These are phyloP conservation scores for Apophysomyces variabilis DNA, from an alignment of 371 early-diverging fungal genomes.

Conservation along the genomic window DNA sequence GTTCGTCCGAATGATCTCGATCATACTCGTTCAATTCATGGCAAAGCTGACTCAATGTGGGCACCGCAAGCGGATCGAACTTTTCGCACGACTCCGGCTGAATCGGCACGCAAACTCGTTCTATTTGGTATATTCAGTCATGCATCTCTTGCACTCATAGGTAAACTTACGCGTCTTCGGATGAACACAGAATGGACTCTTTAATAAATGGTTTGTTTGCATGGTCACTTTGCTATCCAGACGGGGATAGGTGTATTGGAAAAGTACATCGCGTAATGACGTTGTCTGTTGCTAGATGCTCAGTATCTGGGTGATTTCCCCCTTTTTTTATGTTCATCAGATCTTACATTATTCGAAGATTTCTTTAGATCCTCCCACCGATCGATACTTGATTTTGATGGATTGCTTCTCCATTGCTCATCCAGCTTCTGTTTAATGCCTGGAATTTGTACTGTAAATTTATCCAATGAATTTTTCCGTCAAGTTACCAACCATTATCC, in stretches of 20 bases:
- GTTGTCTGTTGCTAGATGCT: not conserved
- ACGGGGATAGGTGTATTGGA: conserved; percentile 93
- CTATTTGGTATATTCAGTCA: conserved; percentile 35
- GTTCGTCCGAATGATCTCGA: conserved; percentile 21
- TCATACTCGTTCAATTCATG: conserved; percentile 60
- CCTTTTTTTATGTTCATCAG: conserved; percentile 9
- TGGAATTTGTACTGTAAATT: not conserved
- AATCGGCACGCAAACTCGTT: conserved; percentile 93
- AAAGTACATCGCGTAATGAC: conserved; percentile 69
- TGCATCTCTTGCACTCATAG: not conserved
- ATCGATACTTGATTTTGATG: conserved; percentile 46
- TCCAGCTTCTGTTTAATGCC: conserved; percentile 53
- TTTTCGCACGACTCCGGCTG: conserved; percentile 70
- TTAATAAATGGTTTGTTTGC: conserved; percentile 95
- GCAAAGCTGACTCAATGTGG: conserved; percentile 70
- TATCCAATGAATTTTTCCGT: too few species aligned
- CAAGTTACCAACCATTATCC: conserved; percentile 57
- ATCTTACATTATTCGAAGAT: conserved; percentile 17
- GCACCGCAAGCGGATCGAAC: conserved; percentile 84
- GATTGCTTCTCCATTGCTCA: conserved; percentile 53
- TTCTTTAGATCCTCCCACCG: conserved; percentile 62
- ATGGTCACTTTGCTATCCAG: conserved; percentile 95
- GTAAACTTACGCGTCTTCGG: conserved; percentile 83
- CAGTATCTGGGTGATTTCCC: not conserved
- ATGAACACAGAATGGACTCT: conserved; percentile 99